A percentile compares a stretch with the other conserved stretches of the same genome.
These are phyloP conservation scores for Amyloporia xantha DNA, from an alignment of 768 basidiomycete genomes.

Conservation along the genomic window DNA sequence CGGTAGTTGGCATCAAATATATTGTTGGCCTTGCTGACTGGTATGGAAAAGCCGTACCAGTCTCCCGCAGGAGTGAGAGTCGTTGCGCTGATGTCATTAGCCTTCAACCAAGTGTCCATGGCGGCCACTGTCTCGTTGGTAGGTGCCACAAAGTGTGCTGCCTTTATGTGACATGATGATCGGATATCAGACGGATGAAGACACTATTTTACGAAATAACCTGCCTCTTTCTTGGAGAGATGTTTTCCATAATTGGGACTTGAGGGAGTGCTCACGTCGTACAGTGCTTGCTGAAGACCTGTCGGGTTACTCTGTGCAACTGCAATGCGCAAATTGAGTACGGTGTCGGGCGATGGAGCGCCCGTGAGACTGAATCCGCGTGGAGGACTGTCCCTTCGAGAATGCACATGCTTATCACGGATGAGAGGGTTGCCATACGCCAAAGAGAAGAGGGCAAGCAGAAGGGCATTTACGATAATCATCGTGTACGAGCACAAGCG, in stretches of 20 bases:
- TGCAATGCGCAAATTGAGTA: slow-evolving; percentile 32
- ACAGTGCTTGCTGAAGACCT: slow-evolving; percentile 30
- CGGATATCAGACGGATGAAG: background rate
- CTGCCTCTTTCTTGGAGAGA: slow-evolving; percentile 30
- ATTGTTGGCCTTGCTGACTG: slow-evolving; percentile 24
- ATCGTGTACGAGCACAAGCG: no score
- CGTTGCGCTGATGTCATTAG: slow-evolving; percentile 18
- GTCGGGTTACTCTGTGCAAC: slow-evolving; percentile 27
- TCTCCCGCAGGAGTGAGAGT: slow-evolving; percentile 22
- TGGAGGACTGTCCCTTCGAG: slow-evolving; percentile 17
- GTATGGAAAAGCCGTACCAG: slow-evolving; percentile 20
- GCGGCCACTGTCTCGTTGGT: slow-evolving; percentile 4
- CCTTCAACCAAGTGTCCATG: slow-evolving; percentile 21
- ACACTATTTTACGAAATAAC: slow-evolving; percentile 25
- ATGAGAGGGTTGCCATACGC: no score
- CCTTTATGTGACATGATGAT: no score
- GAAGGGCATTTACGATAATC: no score
- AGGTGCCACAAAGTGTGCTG: background rate
- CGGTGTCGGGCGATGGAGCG: slow-evolving; percentile 22
- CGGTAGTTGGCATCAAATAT: slow-evolving; percentile 23
- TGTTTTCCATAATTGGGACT: slow-evolving; percentile 33
- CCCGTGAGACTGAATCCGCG: slow-evolving; percentile 24
- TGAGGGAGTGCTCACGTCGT: no score
- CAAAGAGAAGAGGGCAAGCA: no score
- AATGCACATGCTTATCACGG: no score